These are phyloP conservation scores for Gillenia trifoliata DNA, from an alignment of 306 rosid genomes.

Conservation along the genomic window DNA sequence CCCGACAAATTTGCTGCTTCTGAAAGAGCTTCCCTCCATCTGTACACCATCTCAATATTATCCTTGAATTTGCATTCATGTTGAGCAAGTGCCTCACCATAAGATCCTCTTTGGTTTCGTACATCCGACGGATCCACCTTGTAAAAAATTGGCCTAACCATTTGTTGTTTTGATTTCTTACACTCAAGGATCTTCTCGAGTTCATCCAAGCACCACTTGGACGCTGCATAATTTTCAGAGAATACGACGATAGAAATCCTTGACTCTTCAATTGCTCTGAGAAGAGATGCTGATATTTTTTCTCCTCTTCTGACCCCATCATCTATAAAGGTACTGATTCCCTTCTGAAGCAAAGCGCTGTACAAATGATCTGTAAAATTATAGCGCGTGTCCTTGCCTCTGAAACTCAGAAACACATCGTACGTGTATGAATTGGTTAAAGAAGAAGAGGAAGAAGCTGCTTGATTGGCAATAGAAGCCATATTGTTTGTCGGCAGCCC, in stretches of 20 bases:
- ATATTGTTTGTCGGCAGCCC: neutral
- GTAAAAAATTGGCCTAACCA: neutral
- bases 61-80: neutral
- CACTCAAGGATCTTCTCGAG: neutral
- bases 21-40: conserved; percentile 1
- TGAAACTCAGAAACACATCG: neutral
- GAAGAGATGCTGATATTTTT: neutral
- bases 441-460: neutral
- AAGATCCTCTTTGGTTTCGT: neutral
- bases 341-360: neutral
- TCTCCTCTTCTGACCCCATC: neutral
- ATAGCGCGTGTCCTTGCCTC: neutral
- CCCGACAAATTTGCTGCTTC: neutral
- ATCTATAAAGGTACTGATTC: neutral
- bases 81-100: neutral
- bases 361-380: neutral
- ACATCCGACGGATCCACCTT: neutral
- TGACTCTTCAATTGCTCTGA: neutral
- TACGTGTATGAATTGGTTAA: neutral
- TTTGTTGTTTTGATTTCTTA: neutral
- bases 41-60: neutral
- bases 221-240: neutral
- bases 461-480: neutral
- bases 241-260: neutral
- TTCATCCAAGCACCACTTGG: neutral